A percentile compares a stretch with the other conserved stretches of the same genome.
These are phyloP conservation scores for Ascochyta viciae-villosae DNA, from an alignment of 2,329 filamentous ascomycete species.

Conservation along the genomic window DNA sequence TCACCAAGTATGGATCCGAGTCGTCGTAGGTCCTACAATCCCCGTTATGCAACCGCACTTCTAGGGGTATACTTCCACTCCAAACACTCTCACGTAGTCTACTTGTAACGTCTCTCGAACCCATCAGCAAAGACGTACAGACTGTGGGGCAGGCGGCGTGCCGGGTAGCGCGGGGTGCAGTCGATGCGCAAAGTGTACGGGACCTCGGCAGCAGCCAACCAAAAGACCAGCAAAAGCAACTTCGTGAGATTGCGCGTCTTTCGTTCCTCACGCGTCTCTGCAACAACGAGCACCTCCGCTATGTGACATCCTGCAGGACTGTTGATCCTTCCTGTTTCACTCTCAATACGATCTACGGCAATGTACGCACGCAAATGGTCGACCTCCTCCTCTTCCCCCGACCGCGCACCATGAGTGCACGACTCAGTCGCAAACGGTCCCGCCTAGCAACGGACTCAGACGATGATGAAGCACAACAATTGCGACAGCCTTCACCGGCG, in stretches of 20 bases:
- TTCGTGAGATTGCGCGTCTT: conserved; percentile 11
- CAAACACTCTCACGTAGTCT: conserved; percentile 61
- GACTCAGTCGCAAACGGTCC: conserved; percentile 45
- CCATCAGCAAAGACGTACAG: conserved; percentile 22
- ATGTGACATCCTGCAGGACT: conserved; percentile 8
- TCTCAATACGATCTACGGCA: conserved; percentile 7
- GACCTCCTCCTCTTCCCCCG: conserved; percentile 21
- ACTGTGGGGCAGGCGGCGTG: conserved; percentile 22
- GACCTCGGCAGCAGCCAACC: conserved; percentile 13
- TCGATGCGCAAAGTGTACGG: not conserved
- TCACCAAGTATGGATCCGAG: conserved; percentile 66
- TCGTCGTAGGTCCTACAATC: conserved; percentile 68
- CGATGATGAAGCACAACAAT: conserved; percentile 30
- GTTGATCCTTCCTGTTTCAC: conserved; percentile 6
- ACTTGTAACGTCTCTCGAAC: conserved; percentile 44
- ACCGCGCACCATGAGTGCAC: conserved; percentile 36
- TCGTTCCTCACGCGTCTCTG: conserved; percentile 25
- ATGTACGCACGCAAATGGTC: conserved; percentile 24
- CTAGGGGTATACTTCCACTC: conserved; percentile 65
- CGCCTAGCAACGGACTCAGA: conserved; percentile 35
- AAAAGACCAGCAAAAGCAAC: conserved; percentile 7
- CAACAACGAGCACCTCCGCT: conserved; percentile 26
- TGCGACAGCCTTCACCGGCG: conserved; percentile 30
- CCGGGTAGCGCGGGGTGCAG: conserved; percentile 20
- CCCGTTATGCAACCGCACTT: conserved; percentile 64